Evolutionary conservation across 768 basidiomycete species (phyloP), one percentile per base, ranked within the genome.

Genomic region (Collybia sordida): DNA sequence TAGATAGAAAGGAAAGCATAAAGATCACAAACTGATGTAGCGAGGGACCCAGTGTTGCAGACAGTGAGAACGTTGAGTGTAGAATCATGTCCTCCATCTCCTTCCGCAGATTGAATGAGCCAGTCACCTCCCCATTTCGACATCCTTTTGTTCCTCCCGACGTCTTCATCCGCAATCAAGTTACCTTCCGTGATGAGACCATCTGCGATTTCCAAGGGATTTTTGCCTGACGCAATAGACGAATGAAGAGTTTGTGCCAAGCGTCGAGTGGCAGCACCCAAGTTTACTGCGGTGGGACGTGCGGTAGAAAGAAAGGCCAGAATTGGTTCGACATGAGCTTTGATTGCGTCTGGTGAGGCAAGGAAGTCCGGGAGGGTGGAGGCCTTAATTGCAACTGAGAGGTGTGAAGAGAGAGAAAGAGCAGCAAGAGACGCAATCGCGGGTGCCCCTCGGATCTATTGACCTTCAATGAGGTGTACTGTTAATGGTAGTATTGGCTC

Each of bases 41-140:
- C 95, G 55, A 98, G 77, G 19, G 89, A 92, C 3, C 95, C 95
- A n/a, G 95, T 98, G 66, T 98, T 98, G 72, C 95, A 98, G 9
- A 98, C 92, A 14, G 95, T 97, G 66, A 97, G 72, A 17, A 96
- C 81, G 62, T 90, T 93, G 50, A 97, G 66, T 34, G 72, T 77
- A 39, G 72, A 72, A 22, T 70, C 23, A 4, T 18, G 72, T n/a
- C 58, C 54, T 1, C 57, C 68, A 42, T 62, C 64, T 21, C 55
- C 60, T 52, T 72, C 75, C 18, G 78, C 72, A 27, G 71, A 69
- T 35, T 81, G 67, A 31, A 85, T 62, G 31, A 97, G 72, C 95
- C 95, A 98, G 27, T 90, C 85, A 2, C 88, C 93, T 21, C 94
- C 94, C 67, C 81, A 76, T 58, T 82, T 81, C 8, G 90, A 80